Conservation (phyloP, 2,329 filamentous ascomycete species). For the Calonectria honghensis region DNA sequence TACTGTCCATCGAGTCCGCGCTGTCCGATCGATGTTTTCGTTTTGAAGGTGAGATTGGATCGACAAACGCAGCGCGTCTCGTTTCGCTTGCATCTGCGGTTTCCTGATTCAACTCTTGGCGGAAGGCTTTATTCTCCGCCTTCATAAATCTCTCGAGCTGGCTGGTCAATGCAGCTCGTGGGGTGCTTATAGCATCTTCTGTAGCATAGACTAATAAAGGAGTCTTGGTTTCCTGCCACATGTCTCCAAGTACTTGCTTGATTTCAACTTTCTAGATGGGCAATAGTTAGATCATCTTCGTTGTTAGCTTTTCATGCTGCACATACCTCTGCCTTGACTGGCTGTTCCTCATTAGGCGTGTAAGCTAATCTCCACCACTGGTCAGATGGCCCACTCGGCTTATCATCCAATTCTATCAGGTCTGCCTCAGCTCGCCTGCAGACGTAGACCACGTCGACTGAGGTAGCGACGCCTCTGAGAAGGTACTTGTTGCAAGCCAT, state of each 20-base stretch:
- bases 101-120: constrained; percentile 68
- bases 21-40: constrained; percentile 68
- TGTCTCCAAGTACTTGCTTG: constrained; percentile 66
- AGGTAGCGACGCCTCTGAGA: constrained; percentile 71
- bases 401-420: constrained; percentile 64
- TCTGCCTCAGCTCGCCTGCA: constrained; percentile 66
- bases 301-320: not conserved
- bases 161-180: constrained; percentile 61
- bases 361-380: constrained; percentile 76
- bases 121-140: constrained; percentile 72
- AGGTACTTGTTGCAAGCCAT: constrained; percentile 68
- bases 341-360: constrained; percentile 60
- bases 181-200: constrained; percentile 58
- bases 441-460: constrained; percentile 69
- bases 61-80: constrained; percentile 53
- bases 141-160: constrained; percentile 67
- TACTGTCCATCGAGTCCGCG: constrained; percentile 68
- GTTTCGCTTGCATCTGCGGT: constrained; percentile 50
- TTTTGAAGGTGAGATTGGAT: constrained; percentile 67
- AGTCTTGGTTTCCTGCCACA: constrained; percentile 69
- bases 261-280: constrained; percentile 68
- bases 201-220: constrained; percentile 73
- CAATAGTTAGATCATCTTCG: constrained; percentile 39
- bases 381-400: constrained; percentile 58
- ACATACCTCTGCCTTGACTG: constrained; percentile 70